phyloP scores from a whole-genome alignment of 139 green algal species.

The Penium margaritaceum region DNA sequence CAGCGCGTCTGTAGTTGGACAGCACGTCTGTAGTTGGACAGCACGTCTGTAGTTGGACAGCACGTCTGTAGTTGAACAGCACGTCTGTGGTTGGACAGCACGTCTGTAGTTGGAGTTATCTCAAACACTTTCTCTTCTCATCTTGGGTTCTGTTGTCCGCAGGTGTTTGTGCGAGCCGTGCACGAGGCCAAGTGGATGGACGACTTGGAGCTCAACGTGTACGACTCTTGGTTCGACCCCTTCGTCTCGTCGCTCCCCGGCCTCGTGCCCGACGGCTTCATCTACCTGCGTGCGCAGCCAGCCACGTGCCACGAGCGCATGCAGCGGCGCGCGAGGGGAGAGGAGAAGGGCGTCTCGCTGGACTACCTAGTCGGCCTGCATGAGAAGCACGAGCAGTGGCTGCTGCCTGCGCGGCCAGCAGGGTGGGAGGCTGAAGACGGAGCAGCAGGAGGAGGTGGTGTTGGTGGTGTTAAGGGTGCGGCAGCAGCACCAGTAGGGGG shows the following conservation, averaged over 20 bases:
- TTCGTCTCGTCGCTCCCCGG: conserved; percentile 48
- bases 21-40: too few species aligned
- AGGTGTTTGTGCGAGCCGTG: conserved; percentile 85
- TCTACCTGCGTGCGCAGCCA: conserved; percentile 77
- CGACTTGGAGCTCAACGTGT: conserved; percentile 82
- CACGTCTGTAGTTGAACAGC: too few species aligned
- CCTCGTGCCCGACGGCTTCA: conserved; percentile 85
- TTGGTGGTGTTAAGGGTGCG: neutral
- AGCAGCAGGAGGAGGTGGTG: neutral
- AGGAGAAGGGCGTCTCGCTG: conserved; percentile 49
- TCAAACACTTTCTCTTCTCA: too few species aligned
- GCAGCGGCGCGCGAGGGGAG: conserved; percentile 27
- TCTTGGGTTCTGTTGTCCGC: too few species aligned
- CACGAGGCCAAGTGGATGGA: conserved; percentile 69
- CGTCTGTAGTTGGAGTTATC: too few species aligned
- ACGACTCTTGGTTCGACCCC: conserved; percentile 67
- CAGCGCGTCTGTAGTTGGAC: too few species aligned
- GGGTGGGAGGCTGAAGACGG: neutral
- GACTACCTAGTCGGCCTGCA: conserved; percentile 80
- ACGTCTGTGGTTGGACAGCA: too few species aligned
- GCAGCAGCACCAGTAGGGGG: neutral
- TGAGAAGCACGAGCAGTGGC: conserved; percentile 85
- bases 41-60: too few species aligned
- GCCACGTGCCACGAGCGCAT: conserved; percentile 71
- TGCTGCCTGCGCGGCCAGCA: conserved; percentile 45